Base-by-base conservation (phyloP, 805 yeast species). In the Spathaspora hagerdaliae region DNA sequence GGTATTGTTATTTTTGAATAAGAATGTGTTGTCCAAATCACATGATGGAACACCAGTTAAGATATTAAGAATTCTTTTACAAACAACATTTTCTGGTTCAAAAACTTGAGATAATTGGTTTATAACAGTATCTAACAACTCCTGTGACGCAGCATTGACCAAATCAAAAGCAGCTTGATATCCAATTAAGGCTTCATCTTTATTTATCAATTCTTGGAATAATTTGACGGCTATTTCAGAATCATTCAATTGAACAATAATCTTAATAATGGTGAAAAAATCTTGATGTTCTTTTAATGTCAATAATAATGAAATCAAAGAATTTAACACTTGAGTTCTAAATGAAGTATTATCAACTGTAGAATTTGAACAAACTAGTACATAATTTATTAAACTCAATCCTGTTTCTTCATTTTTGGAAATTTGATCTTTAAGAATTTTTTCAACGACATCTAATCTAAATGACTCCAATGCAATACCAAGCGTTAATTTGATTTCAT, bases 81-180 rank as follows among this genome's bases (percentile, higher is more conserved):
- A 55, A 19, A 56, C 53, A 7, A 61, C 58, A n/a, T 54, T 55
- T n/a, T 52, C 48, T 39, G 59, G 56, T 26, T 61, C 51, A 41
- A 60, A 54, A 38, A 68, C 70, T 8, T 54, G 54, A 36, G 60
- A 70, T 43, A 79, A 63, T 6, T 59, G 60, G 35, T 74, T 69
- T 26, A 75, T 65, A 6, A 83, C 74, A 39, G 71, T 75, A 45
- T 81, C 84, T 47, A 91, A 74, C 53, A 94, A 75, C 60, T 88
- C 95, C 69, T 92, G 98, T 7, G 96, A 80, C 0, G 97, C 97
- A 12, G 95, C 83, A 44, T 82, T 83, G 6, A 91, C 97, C 48
- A 94, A 77, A 64, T 94, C 99, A 64, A 94, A 94, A 1, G 97
- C 97, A 44, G 92, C 87, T 72, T 94, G 99, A 65, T 81, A 87